Evolutionary conservation across 2,329 filamentous ascomycete genomes (phyloP), one percentile per base, ranked within the genome.

Genomic region (Acephala macrosclerotiorum): DNA sequence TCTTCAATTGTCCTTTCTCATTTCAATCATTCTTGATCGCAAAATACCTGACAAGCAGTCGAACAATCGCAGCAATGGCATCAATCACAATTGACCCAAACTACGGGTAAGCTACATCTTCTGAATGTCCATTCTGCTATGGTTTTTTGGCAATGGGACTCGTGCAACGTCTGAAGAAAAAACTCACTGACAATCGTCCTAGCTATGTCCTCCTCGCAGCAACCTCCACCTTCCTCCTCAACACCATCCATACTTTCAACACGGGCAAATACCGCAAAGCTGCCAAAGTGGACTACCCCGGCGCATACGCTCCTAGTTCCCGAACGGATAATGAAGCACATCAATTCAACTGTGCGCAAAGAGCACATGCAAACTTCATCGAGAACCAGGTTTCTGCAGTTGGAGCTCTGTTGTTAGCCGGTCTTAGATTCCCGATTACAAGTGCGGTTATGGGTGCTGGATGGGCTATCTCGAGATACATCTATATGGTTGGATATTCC

Each of bases 291-390:
- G 74, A 77, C 51, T 90, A 89, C 72, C 89, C 89, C 29, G 82
- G 79, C 60, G 73, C 84, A 51, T 90, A 90, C 72, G 88, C 71
- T 0, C 70, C 70, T 0, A 33, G 56, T 0, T 66, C 69, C 3
- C 68, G 70, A 29, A 75, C 69, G 26, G 70, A 71, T 83, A 51
- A 60, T 11, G 73, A 62, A 57, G 75, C 75, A 9, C 84, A 78
- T 75, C 74, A 76, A 61, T 90, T 91, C 80, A 91, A 91, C 81
- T 90, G 87, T 79, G 85, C 85, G 60, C 87, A 89, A 73, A 85
- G 86, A 57, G 83, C 87, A 11, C 89, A 91, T 75, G 78, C 80
- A 71, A 90, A 91, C 81, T 91, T 83, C 78, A 82, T 81, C 69
- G 89, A 91, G 80, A 89, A 87, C 78, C 79, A 86, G 40, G 78